phyloP scores from a whole-genome alignment of 2,329 filamentous ascomycete species.

The Fusarium sp. region DNA sequence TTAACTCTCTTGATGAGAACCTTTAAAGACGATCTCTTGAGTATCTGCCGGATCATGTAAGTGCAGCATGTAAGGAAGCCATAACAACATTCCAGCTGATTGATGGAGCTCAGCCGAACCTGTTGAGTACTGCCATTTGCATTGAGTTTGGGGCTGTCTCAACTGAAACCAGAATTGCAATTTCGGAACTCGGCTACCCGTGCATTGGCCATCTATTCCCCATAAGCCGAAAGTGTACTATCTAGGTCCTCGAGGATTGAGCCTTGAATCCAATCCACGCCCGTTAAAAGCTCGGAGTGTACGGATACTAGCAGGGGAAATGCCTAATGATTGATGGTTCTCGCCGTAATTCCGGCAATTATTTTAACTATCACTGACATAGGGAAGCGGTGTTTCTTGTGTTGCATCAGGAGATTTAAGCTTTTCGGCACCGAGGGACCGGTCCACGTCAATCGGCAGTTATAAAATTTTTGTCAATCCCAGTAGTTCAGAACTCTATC shows the following conservation, averaged over 20 bases:
- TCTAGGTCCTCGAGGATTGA: not conserved
- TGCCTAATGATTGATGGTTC: rapidly evolving
- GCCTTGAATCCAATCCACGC: not conserved
- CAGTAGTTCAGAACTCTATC: not conserved
- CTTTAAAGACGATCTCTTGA: rapidly evolving
- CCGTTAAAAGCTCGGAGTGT: not conserved
- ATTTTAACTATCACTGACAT: rapidly evolving
- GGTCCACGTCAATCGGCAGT: not conserved
- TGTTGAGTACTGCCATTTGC: rapidly evolving
- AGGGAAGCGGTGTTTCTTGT: not conserved
- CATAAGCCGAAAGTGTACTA: not conserved
- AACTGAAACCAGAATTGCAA: not conserved
- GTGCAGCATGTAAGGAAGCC: rapidly evolving
- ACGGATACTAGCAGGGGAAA: not conserved
- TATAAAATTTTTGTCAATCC: not conserved
- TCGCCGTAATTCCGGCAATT: not conserved
- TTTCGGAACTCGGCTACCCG: not conserved
- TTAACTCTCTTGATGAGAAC: rapidly evolving
- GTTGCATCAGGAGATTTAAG: not conserved
- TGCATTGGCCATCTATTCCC: not conserved
- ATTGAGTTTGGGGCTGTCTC: not conserved
- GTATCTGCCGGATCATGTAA: not conserved
- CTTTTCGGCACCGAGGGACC: not conserved
- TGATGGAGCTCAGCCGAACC: rapidly evolving
- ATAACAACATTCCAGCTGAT: not conserved